Conservation (phyloP, 192 early-diverging fungal genomes). For the Geranomyces variabilis region DNA sequence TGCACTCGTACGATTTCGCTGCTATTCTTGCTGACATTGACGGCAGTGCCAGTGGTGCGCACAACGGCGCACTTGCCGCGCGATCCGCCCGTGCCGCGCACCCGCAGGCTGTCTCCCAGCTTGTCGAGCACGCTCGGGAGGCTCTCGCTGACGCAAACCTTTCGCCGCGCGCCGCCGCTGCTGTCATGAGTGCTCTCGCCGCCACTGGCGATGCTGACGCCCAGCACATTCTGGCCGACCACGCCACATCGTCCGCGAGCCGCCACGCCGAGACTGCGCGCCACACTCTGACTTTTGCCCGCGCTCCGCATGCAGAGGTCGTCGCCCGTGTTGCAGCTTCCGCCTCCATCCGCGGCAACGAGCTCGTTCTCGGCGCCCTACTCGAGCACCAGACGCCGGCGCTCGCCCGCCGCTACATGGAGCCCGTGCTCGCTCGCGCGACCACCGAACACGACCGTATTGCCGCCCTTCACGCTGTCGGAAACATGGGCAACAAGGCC, state of each 20-base stretch:
- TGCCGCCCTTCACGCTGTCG: slow-evolving; percentile 9
- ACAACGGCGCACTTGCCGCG: not conserved
- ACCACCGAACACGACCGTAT: not conserved
- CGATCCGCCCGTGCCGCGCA: slow-evolving; percentile 3
- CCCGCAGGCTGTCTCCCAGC: not conserved
- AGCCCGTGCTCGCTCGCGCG: not conserved
- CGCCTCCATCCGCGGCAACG: not conserved
- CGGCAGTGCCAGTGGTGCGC: not conserved
- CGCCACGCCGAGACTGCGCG: not conserved
- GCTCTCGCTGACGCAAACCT: not conserved
- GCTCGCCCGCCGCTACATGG: slow-evolving; percentile 18
- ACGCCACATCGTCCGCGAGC: not conserved
- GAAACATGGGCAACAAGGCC: slow-evolving; percentile 20
- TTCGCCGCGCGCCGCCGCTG: not conserved
- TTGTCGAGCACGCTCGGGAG: not conserved
- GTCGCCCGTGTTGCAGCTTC: slow-evolving; percentile 6
- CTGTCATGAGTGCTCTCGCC: slow-evolving; percentile 3
- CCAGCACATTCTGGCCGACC: slow-evolving; percentile 11
- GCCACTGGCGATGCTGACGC: slow-evolving; percentile 9
- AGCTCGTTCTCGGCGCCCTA: slow-evolving; percentile 6
- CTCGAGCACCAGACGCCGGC: slow-evolving; percentile 15
- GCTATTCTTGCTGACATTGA: not conserved
- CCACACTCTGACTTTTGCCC: slow-evolving; percentile 8
- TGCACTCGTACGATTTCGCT: not conserved
- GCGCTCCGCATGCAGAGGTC: not conserved